Percentiles rank a stretch among this genome's conserved stretches.
These are phyloP conservation scores for Echites panduratus DNA, from an alignment of 257 asterid species.

Conservation along the genomic window DNA sequence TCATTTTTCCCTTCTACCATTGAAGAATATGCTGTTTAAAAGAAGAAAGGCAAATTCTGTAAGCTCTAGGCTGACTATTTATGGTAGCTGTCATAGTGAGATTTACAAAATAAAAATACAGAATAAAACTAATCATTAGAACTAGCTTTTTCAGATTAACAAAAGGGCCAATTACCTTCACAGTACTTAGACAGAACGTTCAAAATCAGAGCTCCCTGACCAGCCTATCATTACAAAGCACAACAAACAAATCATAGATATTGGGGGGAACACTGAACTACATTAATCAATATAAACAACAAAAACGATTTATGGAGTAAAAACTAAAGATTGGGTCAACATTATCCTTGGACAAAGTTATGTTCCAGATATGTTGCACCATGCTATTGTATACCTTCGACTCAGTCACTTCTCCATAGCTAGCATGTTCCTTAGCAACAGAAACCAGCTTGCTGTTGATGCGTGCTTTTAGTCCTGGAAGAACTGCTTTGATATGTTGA, in stretches of 20 bases:
- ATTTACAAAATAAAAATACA: not conserved
- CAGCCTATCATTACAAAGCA: slow-evolving; percentile 50
- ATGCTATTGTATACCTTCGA: slow-evolving; percentile 52
- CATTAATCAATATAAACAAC: not conserved
- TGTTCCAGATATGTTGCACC: not conserved
- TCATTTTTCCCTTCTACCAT: slow-evolving; percentile 91
- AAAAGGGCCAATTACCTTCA: slow-evolving; percentile 51
- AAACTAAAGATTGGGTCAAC: not conserved
- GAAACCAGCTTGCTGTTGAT: slow-evolving; percentile 63
- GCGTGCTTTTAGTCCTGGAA: slow-evolving; percentile 88
- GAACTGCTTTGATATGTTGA: slow-evolving; percentile 78
- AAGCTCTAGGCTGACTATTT: not conserved
- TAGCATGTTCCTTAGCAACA: slow-evolving; percentile 92
- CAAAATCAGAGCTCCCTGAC: slow-evolving; percentile 80
- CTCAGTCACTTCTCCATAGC: slow-evolving; percentile 90
- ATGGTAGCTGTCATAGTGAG: not conserved
- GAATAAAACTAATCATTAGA: not conserved
- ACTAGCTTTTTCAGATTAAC: not conserved
- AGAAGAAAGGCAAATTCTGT: slow-evolving; percentile 8
- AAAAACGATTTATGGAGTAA: not conserved
- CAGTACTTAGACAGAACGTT: slow-evolving; percentile 83
- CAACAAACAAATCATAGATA: slow-evolving; percentile 14
- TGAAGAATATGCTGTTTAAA: slow-evolving; percentile 74
- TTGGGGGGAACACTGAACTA: not conserved
- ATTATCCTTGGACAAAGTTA: not conserved